Percentiles rank a stretch among this genome's conserved stretches.
phyloP scores from a whole-genome alignment of 306 rosid genomes.

The Vicia sativa region DNA sequence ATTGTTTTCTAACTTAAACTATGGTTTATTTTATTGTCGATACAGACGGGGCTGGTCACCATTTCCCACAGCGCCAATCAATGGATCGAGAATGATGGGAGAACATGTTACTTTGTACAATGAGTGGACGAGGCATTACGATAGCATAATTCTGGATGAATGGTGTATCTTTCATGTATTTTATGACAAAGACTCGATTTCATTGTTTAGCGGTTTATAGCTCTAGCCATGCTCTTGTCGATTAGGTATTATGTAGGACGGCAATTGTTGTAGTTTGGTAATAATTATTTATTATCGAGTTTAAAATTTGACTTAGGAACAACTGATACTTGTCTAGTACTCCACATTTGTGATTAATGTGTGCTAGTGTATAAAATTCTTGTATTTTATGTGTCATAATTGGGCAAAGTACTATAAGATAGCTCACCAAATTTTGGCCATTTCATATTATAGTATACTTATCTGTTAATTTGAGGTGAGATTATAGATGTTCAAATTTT shows the following conservation, averaged over 20 bases:
- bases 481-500: no score
- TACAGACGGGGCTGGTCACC: constrained; percentile 68
- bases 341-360: constrained; percentile 45
- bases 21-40: constrained; percentile 35
- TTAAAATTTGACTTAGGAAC: constrained; percentile 56
- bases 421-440: no score
- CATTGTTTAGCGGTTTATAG: constrained; percentile 44
- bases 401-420: not conserved
- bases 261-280: constrained; percentile 51
- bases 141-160: constrained; percentile 25
- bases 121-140: constrained; percentile 26
- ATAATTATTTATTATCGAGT: constrained; percentile 47
- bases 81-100: constrained; percentile 61
- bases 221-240: constrained; percentile 49
- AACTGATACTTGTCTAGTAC: constrained; percentile 54
- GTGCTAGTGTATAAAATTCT: constrained; percentile 47
- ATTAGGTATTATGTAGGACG: constrained; percentile 48
- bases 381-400: constrained; percentile 30
- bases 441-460: no score
- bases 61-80: constrained; percentile 59
- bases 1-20: constrained; percentile 22
- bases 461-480: no score
- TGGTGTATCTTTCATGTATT: constrained; percentile 51
- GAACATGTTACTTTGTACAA: constrained; percentile 27
- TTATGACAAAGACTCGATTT: constrained; percentile 39